Conservation (phyloP, 2,329 filamentous ascomycete species). For the Acrodontium crateriforme region DNA sequence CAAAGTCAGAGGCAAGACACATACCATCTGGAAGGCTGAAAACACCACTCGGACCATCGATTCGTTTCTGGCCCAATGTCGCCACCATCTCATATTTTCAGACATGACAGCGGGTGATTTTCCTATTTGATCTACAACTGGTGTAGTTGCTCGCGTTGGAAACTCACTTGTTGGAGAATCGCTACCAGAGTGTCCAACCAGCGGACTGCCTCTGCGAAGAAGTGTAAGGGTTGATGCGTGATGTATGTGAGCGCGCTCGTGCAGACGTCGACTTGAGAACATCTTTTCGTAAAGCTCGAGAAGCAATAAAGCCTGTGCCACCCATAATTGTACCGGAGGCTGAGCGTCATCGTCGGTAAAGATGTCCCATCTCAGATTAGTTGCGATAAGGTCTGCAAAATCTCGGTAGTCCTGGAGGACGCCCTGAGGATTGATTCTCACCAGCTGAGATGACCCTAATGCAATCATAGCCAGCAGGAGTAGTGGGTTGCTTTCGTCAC, state of each 20-base stretch:
- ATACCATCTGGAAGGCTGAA: conserved; percentile 78
- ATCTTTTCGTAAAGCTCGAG: conserved; percentile 92
- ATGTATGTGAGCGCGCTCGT: conserved; percentile 87
- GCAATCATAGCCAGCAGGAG: conserved; percentile 77
- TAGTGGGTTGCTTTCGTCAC: conserved; percentile 66
- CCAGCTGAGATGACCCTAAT: conserved; percentile 74
- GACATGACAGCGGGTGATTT: background rate
- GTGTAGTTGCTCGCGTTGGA: conserved; percentile 7
- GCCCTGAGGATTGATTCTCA: conserved; percentile 61
- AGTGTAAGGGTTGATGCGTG: conserved; percentile 86
- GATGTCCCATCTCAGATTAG: conserved; percentile 82
- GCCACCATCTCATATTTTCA: conserved; percentile 49
- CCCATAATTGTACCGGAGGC: conserved; percentile 82
- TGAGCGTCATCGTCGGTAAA: conserved; percentile 79
- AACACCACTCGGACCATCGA: conserved; percentile 78
- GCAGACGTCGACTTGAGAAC: conserved; percentile 78
- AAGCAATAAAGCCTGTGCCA: conserved; percentile 76
- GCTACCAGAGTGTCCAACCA: conserved; percentile 69
- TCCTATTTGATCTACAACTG: conserved; percentile 1
- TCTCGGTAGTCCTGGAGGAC: conserved; percentile 61
- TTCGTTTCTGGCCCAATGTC: conserved; percentile 84
- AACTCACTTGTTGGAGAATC: conserved; percentile 61
- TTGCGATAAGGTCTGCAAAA: conserved; percentile 74
- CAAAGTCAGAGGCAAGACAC: too few relatives aligned
- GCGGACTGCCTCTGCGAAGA: conserved; percentile 78